Conservation (phyloP, 805 yeast species). For the Wickerhamomyces mucosus region DNA sequence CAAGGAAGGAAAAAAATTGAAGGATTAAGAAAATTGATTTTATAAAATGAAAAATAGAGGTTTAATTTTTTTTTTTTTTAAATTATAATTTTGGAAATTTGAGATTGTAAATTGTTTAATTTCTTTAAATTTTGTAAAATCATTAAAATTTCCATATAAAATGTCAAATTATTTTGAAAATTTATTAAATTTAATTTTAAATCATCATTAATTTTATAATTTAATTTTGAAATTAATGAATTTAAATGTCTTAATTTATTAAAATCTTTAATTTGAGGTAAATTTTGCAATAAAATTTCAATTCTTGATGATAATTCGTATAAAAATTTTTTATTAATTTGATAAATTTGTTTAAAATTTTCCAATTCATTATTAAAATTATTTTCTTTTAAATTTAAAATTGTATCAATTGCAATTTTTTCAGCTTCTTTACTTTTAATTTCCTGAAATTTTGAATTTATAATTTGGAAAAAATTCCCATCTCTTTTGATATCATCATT, state of each 20-base stretch:
- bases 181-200: constrained; percentile 10
- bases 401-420: constrained; percentile 2
- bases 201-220: constrained; percentile 11
- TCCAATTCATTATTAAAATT: neutral
- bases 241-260: neutral
- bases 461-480: constrained; percentile 1
- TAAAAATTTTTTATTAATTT: neutral
- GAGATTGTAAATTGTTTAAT: neutral
- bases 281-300: neutral
- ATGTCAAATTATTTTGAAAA: constrained; percentile 13
- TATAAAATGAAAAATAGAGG: constrained; percentile 24
- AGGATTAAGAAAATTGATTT: constrained; percentile 66
- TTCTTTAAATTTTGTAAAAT: neutral
- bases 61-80: no score
- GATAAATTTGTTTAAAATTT: neutral
- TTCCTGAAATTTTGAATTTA: neutral
- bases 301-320: neutral
- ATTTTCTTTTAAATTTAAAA: neutral
- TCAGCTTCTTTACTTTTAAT: constrained; percentile 3
- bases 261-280: neutral
- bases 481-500: neutral
- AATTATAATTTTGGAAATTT: no score
- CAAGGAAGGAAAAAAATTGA: constrained; percentile 32
- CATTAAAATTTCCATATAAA: neutral
- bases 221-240: constrained; percentile 8